These are phyloP conservation scores for Saturnispora gosingensis DNA, from an alignment of 805 yeast species.

Conservation along the genomic window DNA sequence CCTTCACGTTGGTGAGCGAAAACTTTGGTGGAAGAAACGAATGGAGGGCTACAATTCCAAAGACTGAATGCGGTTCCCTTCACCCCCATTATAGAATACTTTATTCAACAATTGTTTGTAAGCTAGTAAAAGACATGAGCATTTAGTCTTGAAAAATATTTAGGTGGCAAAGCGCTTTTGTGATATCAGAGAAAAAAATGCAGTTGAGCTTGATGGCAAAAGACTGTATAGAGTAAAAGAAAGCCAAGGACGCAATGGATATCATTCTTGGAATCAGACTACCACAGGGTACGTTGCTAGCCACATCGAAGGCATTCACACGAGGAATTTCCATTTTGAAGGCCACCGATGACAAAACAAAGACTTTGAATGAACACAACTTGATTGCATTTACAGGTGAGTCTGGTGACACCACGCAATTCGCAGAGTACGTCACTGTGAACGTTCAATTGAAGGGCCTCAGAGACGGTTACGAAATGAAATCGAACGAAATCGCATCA, in stretches of 20 bases:
- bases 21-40: slow-evolving; percentile 41
- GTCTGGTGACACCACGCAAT: slow-evolving; percentile 91
- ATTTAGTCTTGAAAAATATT: not conserved
- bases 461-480: slow-evolving; percentile 73
- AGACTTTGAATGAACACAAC: slow-evolving; percentile 62
- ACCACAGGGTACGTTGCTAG: slow-evolving; percentile 71
- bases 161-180: not conserved
- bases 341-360: slow-evolving; percentile 71
- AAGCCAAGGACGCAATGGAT: slow-evolving; percentile 51
- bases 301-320: slow-evolving; percentile 91
- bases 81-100: not conserved
- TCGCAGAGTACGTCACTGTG: slow-evolving; percentile 91
- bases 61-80: not conserved
- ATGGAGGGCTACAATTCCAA: slow-evolving; percentile 25
- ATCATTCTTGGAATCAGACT: slow-evolving; percentile 80
- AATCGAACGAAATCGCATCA: slow-evolving; percentile 80
- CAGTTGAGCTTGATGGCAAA: not conserved
- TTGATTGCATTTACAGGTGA: slow-evolving; percentile 91
- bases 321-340: slow-evolving; percentile 82
- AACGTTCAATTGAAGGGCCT: slow-evolving; percentile 81
- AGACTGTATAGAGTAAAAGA: not conserved
- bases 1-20: slow-evolving; percentile 25
- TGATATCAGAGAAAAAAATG: not conserved
- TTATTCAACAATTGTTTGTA: not conserved
- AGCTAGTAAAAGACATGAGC: not conserved